Percentiles rank a stretch among this genome's conserved stretches.
phyloP scores from a whole-genome alignment of 192 early-diverging fungal genomes.

The Umbelopsis ramanniana region DNA sequence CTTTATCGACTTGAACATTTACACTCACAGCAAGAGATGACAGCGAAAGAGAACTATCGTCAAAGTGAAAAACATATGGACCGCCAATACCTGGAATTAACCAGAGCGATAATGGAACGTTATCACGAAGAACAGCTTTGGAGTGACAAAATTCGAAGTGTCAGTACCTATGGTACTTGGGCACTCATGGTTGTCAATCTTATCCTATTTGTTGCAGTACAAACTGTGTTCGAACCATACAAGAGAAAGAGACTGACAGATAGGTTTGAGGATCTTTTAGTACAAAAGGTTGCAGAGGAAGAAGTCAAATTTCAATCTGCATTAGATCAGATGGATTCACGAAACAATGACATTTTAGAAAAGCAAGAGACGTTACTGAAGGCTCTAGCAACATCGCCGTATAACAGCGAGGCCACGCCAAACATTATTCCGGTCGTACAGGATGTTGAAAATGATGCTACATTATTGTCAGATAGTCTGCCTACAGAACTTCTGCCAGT shows the following conservation, averaged over 20 bases:
- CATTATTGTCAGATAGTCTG: no score
- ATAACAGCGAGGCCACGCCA: background rate
- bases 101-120: constrained; percentile 69
- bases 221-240: constrained; percentile 75
- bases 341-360: constrained; percentile 31
- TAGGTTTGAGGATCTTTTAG: constrained; percentile 66
- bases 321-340: constrained; percentile 33
- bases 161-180: constrained; percentile 77
- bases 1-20: constrained; percentile 74
- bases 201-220: constrained; percentile 67
- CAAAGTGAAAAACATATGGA: constrained; percentile 68
- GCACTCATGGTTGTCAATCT: constrained; percentile 72
- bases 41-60: constrained; percentile 51
- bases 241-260: constrained; percentile 68
- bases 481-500: no score
- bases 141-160: constrained; percentile 85
- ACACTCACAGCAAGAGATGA: constrained; percentile 55
- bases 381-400: background rate
- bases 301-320: constrained; percentile 39
- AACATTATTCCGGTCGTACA: background rate
- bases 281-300: constrained; percentile 51
- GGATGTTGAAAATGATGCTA: constrained; percentile 1
- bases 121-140: constrained; percentile 87
- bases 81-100: constrained; percentile 62
- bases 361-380: constrained; percentile 35